phyloP scores from a whole-genome alignment of 305 asterid species.

The Fraxinus platypoda region DNA sequence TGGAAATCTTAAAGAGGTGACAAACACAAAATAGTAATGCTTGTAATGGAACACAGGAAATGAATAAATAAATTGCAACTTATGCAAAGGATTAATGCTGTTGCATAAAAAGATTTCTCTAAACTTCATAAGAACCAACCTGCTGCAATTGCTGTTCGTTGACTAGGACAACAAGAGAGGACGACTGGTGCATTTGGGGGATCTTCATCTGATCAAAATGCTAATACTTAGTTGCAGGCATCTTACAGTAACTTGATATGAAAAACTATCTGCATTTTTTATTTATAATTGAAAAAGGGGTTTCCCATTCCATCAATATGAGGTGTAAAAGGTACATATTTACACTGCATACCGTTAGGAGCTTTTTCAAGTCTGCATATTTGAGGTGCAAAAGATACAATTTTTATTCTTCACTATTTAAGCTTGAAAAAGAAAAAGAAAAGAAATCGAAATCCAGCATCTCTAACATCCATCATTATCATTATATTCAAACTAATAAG shows the following conservation, averaged over 20 bases:
- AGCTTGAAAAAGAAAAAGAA: not conserved
- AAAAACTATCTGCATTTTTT: not conserved
- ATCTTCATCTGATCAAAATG: slow-evolving; percentile 65
- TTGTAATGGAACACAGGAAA: slow-evolving; percentile 10
- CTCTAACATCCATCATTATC: not conserved
- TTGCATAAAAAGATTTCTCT: not conserved
- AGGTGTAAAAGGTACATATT: not conserved
- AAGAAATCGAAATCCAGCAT: not conserved
- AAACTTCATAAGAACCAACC: slow-evolving; percentile 33
- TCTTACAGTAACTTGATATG: not conserved
- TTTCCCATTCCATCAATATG: not conserved
- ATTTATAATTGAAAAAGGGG: not conserved
- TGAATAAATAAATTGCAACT: not conserved
- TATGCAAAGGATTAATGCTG: not conserved
- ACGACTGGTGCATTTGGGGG: slow-evolving; percentile 83
- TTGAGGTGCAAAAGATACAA: not conserved
- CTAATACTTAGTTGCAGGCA: not conserved
- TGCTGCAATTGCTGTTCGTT: slow-evolving; percentile 83
- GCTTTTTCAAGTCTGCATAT: not conserved
- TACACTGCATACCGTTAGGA: not conserved
- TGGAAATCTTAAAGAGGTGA: slow-evolving; percentile 1
- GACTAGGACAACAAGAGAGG: no score
- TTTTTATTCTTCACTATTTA: not conserved
- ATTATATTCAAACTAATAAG: not conserved
- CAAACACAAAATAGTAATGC: not conserved